Evolutionary conservation across 1,139 yeast species (phyloP), one percentile per base, ranked within the genome.

Genomic region (Sugiyamaella grinbergsii): DNA sequence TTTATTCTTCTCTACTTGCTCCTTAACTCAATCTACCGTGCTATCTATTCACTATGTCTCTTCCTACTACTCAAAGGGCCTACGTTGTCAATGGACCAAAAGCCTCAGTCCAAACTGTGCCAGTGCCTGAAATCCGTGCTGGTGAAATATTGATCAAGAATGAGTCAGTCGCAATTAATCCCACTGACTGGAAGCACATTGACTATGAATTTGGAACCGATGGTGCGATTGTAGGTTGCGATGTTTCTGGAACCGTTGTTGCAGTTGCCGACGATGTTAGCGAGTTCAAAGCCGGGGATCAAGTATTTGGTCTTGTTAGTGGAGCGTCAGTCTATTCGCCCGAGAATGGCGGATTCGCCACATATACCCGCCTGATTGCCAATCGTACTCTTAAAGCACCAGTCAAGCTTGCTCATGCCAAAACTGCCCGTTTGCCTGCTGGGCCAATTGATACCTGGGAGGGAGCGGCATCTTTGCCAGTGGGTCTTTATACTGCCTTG

Each of bases 171-270:
- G 90, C 89, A 3, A 74, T 78, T 37, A 86, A 86, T 63, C 94
- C 94, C 41, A 80, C 87, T 11, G 94, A 86, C 64, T 84, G 85
- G 85, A 83, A 83, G 61, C 87, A 82, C 58, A 63, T 76, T 39
- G 72, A 61, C 5, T 64, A 52, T 46, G 62, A 70, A 5, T 59
- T 71, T 53, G 77, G 75, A 18, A 32, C 13, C 1, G 63, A 67
- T 1, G 40, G 40, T 20, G 64, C 74, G 31, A 73, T 68, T 36
- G 55, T 57, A n/a, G 73, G 74, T 6, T 58, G 62, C 45, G 73
- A 70, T 49, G 60, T 75, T 36, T 70, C 84, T 45, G 94, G 94
- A 48, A 70, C 69, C 13, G 83, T 85, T 38, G 74, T 72, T 16
- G 72, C 73, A 34, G 75, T 83, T 37, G 93, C 93, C 26, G 58